Conservation (phyloP, 345 rosid species). For the Sisymbrium altissimum region DNA sequence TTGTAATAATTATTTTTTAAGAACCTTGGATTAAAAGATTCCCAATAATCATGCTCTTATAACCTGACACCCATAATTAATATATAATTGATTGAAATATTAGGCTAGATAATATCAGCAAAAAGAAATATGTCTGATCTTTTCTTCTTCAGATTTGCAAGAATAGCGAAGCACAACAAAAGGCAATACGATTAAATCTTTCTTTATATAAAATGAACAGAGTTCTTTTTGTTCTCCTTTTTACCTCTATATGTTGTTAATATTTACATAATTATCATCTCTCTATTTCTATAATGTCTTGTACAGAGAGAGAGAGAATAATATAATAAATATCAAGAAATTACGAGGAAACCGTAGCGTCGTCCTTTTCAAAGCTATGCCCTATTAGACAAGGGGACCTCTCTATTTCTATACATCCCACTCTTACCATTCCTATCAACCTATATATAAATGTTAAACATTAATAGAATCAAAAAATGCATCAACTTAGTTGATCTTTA, state of each 20-base stretch:
- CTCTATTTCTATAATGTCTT: background rate
- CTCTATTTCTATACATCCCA: constrained; percentile 17
- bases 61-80: background rate
- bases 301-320: background rate
- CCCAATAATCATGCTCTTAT: too few species aligned
- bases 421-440: constrained; percentile 6
- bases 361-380: constrained; percentile 37
- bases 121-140: background rate
- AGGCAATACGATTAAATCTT: constrained; percentile 1
- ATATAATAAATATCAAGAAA: constrained; percentile 20
- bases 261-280: background rate
- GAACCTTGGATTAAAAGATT: too few species aligned
- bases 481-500: background rate
- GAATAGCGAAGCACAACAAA: constrained; percentile 19
- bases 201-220: background rate
- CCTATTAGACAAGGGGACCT: constrained; percentile 33
- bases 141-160: too few species aligned
- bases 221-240: constrained; percentile 10
- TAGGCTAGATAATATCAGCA: background rate
- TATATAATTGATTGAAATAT: background rate
- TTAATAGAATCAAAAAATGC: background rate
- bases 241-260: background rate
- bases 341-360: constrained; percentile 27
- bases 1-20: too few species aligned
- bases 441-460: background rate